Evolutionary conservation across 2,329 filamentous ascomycete species (phyloP).

Genomic region (Trichophyton schoenleinii): DNA sequence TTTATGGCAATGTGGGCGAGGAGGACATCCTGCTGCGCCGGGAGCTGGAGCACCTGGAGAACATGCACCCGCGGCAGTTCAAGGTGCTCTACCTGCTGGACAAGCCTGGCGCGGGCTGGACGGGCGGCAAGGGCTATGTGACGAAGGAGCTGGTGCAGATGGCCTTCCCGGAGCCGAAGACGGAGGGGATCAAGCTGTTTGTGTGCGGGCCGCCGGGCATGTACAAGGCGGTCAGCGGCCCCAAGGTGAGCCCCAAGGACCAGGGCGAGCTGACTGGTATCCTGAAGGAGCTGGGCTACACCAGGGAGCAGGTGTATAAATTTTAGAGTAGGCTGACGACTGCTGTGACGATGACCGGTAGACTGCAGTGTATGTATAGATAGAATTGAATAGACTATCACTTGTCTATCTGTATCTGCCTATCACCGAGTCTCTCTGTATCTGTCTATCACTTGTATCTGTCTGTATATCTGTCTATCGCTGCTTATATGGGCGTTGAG

Average conservation of each 20-base stretch:
- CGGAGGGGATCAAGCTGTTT: constrained; percentile 88
- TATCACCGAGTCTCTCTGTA: no score
- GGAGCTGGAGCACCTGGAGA: constrained; percentile 77
- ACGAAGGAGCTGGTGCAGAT: constrained; percentile 89
- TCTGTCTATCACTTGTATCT: no score
- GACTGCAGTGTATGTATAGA: neutral
- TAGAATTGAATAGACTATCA: neutral
- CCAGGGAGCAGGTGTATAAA: constrained; percentile 89
- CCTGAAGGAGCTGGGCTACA: constrained; percentile 73
- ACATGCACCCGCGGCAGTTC: constrained; percentile 91
- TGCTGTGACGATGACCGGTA: neutral
- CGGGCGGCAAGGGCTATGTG: constrained; percentile 65
- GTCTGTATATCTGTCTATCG: no score
- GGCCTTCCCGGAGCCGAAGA: constrained; percentile 83
- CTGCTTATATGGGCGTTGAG: no score
- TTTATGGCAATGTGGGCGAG: constrained; percentile 83
- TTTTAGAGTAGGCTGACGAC: constrained; percentile 44
- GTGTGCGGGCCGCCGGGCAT: constrained; percentile 85
- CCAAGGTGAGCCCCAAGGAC: constrained; percentile 82
- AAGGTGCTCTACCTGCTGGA: constrained; percentile 88
- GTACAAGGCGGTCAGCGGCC: constrained; percentile 85
- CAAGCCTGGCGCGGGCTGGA: constrained; percentile 62
- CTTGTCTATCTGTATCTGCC: no score
- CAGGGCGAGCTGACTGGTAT: constrained; percentile 79
- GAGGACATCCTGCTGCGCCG: constrained; percentile 83